Evolutionary conservation across 1,284 basidiomycete species (phyloP).

Genomic region (Stereum hirsutum): DNA sequence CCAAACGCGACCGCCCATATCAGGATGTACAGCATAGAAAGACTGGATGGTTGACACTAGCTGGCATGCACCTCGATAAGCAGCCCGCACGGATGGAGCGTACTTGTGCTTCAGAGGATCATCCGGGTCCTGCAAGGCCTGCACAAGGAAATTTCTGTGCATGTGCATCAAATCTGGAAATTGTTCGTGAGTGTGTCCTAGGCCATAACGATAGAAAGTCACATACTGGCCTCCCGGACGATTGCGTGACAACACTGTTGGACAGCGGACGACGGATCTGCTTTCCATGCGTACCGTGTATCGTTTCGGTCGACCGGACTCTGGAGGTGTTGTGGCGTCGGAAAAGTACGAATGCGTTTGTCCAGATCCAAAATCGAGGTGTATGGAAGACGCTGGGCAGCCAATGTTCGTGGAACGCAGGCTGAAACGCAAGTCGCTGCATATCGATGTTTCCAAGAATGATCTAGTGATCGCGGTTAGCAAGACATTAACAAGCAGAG

Average conservation of each 20-base stretch:
- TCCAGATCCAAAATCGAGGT: slow-evolving; percentile 33
- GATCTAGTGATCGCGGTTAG: slow-evolving; percentile 21
- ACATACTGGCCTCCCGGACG: slow-evolving; percentile 35
- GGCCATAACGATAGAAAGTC: not conserved
- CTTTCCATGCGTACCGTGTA: slow-evolving; percentile 27
- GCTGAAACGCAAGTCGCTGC: slow-evolving; percentile 33
- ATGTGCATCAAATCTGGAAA: slow-evolving; percentile 38
- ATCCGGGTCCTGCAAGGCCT: slow-evolving; percentile 25
- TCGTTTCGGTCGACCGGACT: slow-evolving; percentile 24
- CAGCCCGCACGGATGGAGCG: slow-evolving; percentile 35
- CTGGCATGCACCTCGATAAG: slow-evolving; percentile 33
- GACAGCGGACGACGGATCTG: slow-evolving; percentile 27
- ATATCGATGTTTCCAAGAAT: slow-evolving; percentile 39
- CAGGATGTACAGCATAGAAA: slow-evolving; percentile 28
- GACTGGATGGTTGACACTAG: slow-evolving; percentile 29
- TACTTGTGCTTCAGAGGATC: slow-evolving; percentile 33
- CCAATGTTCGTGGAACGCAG: slow-evolving; percentile 33
- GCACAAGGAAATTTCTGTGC: slow-evolving; percentile 40
- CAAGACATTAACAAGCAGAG: slow-evolving; percentile 3
- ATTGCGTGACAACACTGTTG: slow-evolving; percentile 34
- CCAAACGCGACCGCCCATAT: slow-evolving; percentile 27
- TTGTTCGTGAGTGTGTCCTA: not conserved
- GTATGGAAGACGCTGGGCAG: slow-evolving; percentile 27
- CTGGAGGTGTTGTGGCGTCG: slow-evolving; percentile 31
- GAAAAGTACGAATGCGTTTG: slow-evolving; percentile 35